Conservation (phyloP, 163 green algal genomes). For the Trebouxia gelatinosa region DNA sequence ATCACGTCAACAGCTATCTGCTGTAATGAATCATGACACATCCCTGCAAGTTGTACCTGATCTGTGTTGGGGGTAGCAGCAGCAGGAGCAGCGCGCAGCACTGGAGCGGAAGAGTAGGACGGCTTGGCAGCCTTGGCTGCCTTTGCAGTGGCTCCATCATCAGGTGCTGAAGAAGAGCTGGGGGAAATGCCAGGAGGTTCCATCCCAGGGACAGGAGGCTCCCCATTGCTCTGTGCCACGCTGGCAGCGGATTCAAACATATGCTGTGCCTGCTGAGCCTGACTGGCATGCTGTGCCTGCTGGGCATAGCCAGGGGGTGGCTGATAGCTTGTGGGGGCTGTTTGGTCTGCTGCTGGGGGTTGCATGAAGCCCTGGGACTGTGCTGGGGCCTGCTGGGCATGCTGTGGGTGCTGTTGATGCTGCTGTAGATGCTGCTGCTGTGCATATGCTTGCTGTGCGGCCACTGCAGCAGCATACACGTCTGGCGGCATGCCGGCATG, state of each 20-base stretch:
- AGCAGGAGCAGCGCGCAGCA: conserved; percentile 24
- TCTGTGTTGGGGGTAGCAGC: no score
- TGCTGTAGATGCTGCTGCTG: background rate
- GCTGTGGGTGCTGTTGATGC: conserved; percentile 8
- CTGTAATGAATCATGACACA: no score
- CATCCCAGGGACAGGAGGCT: conserved; percentile 14
- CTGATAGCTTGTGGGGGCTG: background rate
- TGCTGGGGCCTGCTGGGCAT: conserved; percentile 1
- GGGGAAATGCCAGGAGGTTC: no score
- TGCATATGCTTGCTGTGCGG: background rate
- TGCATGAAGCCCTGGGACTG: background rate
- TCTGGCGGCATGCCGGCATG: conserved; percentile 18
- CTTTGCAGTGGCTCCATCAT: conserved; percentile 4
- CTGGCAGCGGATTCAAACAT: no score
- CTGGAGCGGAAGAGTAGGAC: conserved; percentile 37
- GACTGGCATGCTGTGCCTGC: background rate
- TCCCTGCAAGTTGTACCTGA: no score
- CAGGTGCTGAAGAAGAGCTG: no score
- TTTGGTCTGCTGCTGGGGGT: no score
- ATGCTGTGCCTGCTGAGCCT: background rate
- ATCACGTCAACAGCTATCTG: no score
- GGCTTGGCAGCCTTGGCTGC: conserved; percentile 19
- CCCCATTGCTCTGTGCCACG: no score
- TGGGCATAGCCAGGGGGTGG: background rate
- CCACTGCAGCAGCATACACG: conserved; percentile 5